Evolutionary conservation across 768 basidiomycete species (phyloP), one percentile per base, ranked within the genome.

Genomic region (Coprinopsis sp.): DNA sequence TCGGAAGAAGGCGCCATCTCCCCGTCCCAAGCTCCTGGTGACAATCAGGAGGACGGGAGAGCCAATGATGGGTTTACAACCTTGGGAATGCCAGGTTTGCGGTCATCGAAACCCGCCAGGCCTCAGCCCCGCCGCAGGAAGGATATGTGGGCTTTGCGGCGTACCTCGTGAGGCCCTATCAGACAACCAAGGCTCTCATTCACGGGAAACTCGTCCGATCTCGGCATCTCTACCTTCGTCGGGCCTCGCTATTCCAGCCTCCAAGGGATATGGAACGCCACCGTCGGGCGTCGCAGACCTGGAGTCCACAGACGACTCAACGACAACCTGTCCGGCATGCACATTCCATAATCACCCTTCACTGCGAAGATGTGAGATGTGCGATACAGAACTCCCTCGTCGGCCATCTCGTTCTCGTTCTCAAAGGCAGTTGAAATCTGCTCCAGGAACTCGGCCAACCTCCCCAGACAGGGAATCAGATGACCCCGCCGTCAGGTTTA

Each of bases 1-100:
- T 21, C 43, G 1, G 37, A 39, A 5, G 30, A 38, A 30, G 44
- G 24, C 18, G 12, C 6, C 12, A 39, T 24, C 8, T n/a, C 36
- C 10, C 10, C 14, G 16, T 18, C 8, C 40, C 6, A 33, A 46
- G 24, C 7, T 21, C 4, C n/a, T 7, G 8, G 7, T 7, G 33
- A 3, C 24, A 37, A 18, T 28, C 8, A 28, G 34, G 18, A 38
- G 22, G 18, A 37, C n/a, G 18, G 16, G 8, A 6, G 22, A 11
- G 10, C 21, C 21, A 10, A 14, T 22, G 28, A 33, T 13, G 34
- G 38, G 16, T 38, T 47, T 25, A 56, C 55, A 54, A 49, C 44
- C 49, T 12, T 94, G 91, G 92, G 76, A 84, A 60, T 97, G 94
- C 56, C 78, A 81, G 30, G 84, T 97, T n/a, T 98, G 94, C 63